A percentile compares a stretch with the other conserved stretches of the same genome.
Evolutionary conservation across 1,284 basidiomycete species (phyloP).

Genomic region (Entoloma clypeatum): DNA sequence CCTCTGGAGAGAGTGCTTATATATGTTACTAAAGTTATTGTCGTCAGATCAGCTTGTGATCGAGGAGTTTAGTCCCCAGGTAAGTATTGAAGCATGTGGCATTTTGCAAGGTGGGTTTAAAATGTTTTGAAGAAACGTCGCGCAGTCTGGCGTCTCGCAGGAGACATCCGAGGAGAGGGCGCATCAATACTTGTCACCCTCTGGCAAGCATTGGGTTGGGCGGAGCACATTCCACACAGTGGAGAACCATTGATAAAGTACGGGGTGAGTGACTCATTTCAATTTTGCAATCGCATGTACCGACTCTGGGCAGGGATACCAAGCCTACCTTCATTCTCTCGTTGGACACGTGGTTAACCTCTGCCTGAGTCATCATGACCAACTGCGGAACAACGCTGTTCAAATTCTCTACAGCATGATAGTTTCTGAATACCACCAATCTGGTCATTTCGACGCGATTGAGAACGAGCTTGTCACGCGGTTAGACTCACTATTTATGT

Average conservation of each 20-base stretch:
- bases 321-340: slow-evolving; percentile 78
- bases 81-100: slow-evolving; percentile 27
- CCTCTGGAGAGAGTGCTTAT: slow-evolving; percentile 82
- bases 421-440: slow-evolving; percentile 84
- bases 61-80: slow-evolving; percentile 92
- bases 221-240: slow-evolving; percentile 49
- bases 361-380: slow-evolving; percentile 93
- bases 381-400: slow-evolving; percentile 86
- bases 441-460: slow-evolving; percentile 80
- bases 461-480: slow-evolving; percentile 95
- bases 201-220: slow-evolving; percentile 87
- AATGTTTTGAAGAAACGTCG: slow-evolving; percentile 70
- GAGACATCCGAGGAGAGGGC: slow-evolving; percentile 92
- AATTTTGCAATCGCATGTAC: slow-evolving; percentile 6
- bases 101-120: slow-evolving; percentile 7
- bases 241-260: slow-evolving; percentile 52
- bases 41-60: slow-evolving; percentile 91
- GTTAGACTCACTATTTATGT: slow-evolving; percentile 89
- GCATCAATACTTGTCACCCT: slow-evolving; percentile 79
- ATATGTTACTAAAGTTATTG: slow-evolving; percentile 80
- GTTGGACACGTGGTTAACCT: slow-evolving; percentile 90
- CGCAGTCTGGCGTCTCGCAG: slow-evolving; percentile 93
- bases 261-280: slow-evolving; percentile 49
- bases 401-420: slow-evolving; percentile 96
- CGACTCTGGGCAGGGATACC: slow-evolving; percentile 60